Conservation (phyloP, 192 early-diverging fungal genomes). For the Backusella morwellensis region DNA sequence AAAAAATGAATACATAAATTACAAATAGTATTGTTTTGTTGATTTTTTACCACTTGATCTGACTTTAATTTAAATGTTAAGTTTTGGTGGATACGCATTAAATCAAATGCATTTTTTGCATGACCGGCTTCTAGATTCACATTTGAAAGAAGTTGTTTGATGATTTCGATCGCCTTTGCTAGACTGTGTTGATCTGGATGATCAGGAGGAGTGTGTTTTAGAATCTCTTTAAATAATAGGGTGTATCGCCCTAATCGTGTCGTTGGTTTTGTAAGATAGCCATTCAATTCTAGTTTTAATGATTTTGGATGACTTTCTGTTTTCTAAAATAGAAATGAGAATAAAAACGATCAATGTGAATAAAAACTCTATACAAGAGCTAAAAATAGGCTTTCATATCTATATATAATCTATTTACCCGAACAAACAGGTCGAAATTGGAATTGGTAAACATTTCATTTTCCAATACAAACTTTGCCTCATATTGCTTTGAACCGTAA, state of each 20-base stretch:
- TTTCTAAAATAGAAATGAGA: constrained; percentile 39
- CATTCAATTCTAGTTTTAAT: constrained; percentile 79
- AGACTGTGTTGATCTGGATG: constrained; percentile 77
- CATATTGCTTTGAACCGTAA: constrained; percentile 85
- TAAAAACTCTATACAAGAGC: constrained; percentile 8
- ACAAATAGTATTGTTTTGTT: constrained; percentile 7
- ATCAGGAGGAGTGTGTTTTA: constrained; percentile 76
- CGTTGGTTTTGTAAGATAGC: constrained; percentile 86
- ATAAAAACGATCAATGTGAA: constrained; percentile 11
- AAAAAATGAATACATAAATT: constrained; percentile 28
- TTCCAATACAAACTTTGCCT: constrained; percentile 80
- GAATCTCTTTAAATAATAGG: constrained; percentile 75
- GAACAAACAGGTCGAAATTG: constrained; percentile 74
- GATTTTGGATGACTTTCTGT: constrained; percentile 75
- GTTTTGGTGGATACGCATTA: constrained; percentile 71
- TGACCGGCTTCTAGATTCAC: constrained; percentile 88
- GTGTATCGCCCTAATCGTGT: constrained; percentile 85
- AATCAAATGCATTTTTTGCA: constrained; percentile 82
- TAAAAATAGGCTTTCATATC: not conserved
- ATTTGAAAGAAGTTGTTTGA: constrained; percentile 72
- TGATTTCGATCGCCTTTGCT: constrained; percentile 63
- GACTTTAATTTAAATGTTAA: constrained; percentile 52
- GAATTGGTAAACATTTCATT: constrained; percentile 70
- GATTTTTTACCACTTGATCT: constrained; percentile 18
- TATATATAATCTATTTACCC: constrained; percentile 37